These are phyloP conservation scores for Colletotrichum echinochloae DNA, from an alignment of 2,329 filamentous ascomycete species.

Conservation along the genomic window DNA sequence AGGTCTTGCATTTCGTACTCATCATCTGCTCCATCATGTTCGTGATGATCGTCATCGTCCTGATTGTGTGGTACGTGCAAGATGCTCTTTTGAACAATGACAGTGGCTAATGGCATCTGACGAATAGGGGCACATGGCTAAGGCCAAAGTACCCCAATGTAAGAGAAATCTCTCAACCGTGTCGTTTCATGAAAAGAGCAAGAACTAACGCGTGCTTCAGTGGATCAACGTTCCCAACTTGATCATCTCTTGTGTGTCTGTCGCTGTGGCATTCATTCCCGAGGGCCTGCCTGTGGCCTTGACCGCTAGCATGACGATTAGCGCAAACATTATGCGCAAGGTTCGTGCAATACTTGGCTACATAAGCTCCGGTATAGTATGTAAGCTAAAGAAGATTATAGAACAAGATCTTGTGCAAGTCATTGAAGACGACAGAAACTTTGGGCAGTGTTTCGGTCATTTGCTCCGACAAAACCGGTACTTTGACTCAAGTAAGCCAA, in stretches of 20 bases:
- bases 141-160: conserved; percentile 70
- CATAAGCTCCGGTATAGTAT: too few species aligned
- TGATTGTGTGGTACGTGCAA: conserved; percentile 72
- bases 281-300: conserved; percentile 79
- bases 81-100: conserved; percentile 52
- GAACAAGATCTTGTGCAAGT: conserved; percentile 84
- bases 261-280: conserved; percentile 81
- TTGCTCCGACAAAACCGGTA: conserved; percentile 83
- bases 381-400: too few species aligned
- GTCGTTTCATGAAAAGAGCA: too few species aligned
- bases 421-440: conserved; percentile 82
- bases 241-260: conserved; percentile 79
- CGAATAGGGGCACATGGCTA: conserved; percentile 74
- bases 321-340: conserved; percentile 81
- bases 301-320: conserved; percentile 79
- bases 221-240: conserved; percentile 80
- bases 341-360: too few species aligned
- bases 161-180: too few species aligned
- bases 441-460: conserved; percentile 79
- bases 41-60: conserved; percentile 71
- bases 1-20: conserved; percentile 78
- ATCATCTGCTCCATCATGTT: conserved; percentile 78
- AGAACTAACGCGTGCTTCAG: too few species aligned
- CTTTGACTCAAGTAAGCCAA: conserved; percentile 65
- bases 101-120: not conserved